Evolutionary conservation across 208 protist genomes (phyloP), one percentile per base, ranked within the genome.

Genomic region (Jaenimonas drosophilae): DNA sequence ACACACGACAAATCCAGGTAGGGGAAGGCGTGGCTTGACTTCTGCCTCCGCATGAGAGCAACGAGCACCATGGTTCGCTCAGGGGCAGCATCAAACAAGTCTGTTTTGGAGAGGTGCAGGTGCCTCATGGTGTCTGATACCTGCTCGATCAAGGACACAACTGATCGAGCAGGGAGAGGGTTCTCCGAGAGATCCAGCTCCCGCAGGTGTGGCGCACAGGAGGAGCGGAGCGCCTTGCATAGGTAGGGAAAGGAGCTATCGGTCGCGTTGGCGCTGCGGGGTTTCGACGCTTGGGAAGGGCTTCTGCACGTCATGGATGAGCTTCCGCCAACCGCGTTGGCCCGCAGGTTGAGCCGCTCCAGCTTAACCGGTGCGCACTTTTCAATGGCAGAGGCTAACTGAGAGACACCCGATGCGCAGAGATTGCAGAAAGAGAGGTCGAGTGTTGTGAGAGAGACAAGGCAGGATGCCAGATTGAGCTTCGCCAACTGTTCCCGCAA

Each of bases 91-190:
- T 77, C 71, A 4, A 68, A 61, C 39, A 84, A 62, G 28, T 70
- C 54, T 7, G 65, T 70, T 53, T 69, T 39, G 21, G 69, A 69
- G 16, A 83, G 50, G 41, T 66, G 25, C 7, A 88, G 41, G 25
- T 57, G 43, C 19, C 51, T 38, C 39, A 88, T 23, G 23, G 60
- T 70, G 11, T 19, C 44, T 0, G 70, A 63, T 4, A 61, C 63
- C 60, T 88, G 79, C 27, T 83, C 79, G 28, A 84, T 19, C 12
- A 88, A 56, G 7, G 74, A 55, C 25, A 71, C 39, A n/a, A 77
- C 36, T 17, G 79, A 54, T 19, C 75, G 49, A 23, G 81, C 48
- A 11, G 68, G 59, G 4, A 88, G 51, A 26, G 54, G 60, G 31
- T 83, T 88, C 33, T 59, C 40, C 1, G 63, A 57, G 26, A 88